A percentile compares a stretch with the other conserved stretches of the same genome.
Conservation (phyloP, 2,329 filamentous ascomycete genomes). For the Alternaria brassicae region DNA sequence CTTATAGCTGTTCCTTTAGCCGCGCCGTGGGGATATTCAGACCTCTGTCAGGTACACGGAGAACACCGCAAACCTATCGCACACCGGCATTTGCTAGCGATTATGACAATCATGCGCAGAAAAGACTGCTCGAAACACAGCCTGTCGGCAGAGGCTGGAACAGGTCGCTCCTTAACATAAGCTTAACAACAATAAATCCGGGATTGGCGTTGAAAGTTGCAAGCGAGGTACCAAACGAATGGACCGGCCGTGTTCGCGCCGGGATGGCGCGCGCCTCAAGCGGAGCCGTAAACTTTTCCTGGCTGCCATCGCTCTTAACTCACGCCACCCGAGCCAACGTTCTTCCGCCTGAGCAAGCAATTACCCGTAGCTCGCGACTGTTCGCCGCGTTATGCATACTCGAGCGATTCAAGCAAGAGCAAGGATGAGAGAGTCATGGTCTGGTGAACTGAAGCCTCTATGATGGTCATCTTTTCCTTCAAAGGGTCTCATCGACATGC, state of each 20-base stretch:
- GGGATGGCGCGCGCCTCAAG: neutral
- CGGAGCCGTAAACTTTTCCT: neutral
- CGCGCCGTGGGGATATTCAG: neutral
- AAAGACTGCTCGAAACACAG: neutral
- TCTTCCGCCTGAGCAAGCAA: too few relatives aligned
- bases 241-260: neutral
- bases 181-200: neutral
- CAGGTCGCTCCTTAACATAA: neutral
- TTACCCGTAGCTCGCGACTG: neutral
- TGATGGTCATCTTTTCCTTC: neutral
- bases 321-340: neutral
- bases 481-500: neutral
- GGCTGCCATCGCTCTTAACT: neutral
- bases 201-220: neutral
- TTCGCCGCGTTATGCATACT: neutral
- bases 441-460: neutral
- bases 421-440: neutral
- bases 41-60: neutral
- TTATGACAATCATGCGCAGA: neutral
- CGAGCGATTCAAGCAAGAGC: neutral
- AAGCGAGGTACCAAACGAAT: constrained; percentile 3
- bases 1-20: neutral
- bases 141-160: neutral
- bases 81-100: neutral
- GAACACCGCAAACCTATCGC: neutral